Evolutionary conservation across 352 stramenopile species (phyloP).

Genomic region (Thalassiosira allenii): DNA sequence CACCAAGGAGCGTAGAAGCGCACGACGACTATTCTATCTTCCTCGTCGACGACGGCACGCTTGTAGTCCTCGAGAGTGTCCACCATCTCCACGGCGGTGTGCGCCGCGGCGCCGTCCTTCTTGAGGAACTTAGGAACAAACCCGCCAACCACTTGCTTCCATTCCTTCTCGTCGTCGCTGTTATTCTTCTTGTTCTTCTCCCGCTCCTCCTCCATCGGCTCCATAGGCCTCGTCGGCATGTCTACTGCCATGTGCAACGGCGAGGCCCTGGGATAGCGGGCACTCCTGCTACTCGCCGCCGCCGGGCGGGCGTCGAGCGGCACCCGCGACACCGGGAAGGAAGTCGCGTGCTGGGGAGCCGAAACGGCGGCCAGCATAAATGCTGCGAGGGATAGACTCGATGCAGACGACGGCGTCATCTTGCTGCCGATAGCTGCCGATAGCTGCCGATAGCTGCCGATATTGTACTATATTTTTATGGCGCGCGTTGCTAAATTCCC

Average conservation of each 20-base stretch:
- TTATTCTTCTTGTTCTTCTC: conserved; percentile 31
- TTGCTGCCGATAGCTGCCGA: too few relatives aligned
- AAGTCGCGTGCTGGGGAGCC: background rate
- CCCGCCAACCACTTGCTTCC: conserved; percentile 57
- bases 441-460: too few relatives aligned
- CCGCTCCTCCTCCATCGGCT: conserved; percentile 44
- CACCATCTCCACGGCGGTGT: conserved; percentile 20
- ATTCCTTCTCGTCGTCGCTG: conserved; percentile 32
- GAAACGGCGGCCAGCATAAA: conserved; percentile 7
- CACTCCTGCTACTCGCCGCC: background rate
- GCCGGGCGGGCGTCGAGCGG: background rate
- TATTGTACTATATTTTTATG: too few relatives aligned
- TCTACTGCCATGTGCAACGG: conserved; percentile 21
- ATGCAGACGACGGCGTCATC: conserved; percentile 7
- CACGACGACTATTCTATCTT: conserved; percentile 55
- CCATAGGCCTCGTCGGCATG: conserved; percentile 44
- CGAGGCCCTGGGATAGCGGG: background rate
- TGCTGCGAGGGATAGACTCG: conserved; percentile 14
- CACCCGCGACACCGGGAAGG: conserved; percentile 10
- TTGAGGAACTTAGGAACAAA: conserved; percentile 63
- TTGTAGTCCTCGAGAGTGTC: conserved; percentile 70
- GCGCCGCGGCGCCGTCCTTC: background rate
- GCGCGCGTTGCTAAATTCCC: too few relatives aligned
- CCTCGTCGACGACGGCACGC: conserved; percentile 45
- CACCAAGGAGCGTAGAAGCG: conserved; percentile 66